A percentile compares a stretch with the other conserved stretches of the same genome.
Evolutionary conservation across 2,329 filamentous ascomycete genomes (phyloP).

Genomic region (Microcera coccophila): DNA sequence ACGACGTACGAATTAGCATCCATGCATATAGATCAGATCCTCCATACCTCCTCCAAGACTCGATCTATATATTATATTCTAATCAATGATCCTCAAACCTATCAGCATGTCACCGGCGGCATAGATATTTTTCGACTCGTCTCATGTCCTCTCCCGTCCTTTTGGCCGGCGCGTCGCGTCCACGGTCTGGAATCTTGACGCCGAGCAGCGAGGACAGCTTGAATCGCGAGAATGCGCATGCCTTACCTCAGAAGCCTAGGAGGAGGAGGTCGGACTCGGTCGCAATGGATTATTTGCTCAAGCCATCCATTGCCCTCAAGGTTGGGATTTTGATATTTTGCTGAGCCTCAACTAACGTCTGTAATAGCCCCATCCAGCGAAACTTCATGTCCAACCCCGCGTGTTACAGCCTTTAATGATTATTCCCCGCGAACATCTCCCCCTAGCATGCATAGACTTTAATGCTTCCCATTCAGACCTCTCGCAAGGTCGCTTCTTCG

Average conservation of each 20-base stretch:
- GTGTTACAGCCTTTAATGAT: conserved; percentile 59
- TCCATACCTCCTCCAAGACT: conserved; percentile 3
- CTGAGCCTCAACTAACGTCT: neutral
- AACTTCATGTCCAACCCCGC: conserved; percentile 49
- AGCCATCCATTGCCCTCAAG: conserved; percentile 50
- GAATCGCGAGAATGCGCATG: conserved; percentile 32
- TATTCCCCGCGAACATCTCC: conserved; percentile 56
- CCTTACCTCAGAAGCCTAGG: conserved; percentile 30
- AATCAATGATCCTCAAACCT: conserved; percentile 5
- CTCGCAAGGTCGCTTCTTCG: conserved; percentile 53
- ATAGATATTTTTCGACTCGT: conserved; percentile 15
- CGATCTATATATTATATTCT: conserved; percentile 3
- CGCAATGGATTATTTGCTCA: conserved; percentile 51
- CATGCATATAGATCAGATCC: neutral
- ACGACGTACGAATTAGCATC: neutral
- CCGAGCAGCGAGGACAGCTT: conserved; percentile 38
- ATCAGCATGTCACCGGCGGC: conserved; percentile 12
- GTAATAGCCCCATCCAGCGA: conserved; percentile 52
- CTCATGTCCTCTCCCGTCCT: conserved; percentile 34
- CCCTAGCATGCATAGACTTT: conserved; percentile 60
- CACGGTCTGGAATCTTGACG: conserved; percentile 39
- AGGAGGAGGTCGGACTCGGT: conserved; percentile 36
- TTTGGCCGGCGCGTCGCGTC: conserved; percentile 49
- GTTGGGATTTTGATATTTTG: conserved; percentile 30
- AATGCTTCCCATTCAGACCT: conserved; percentile 47